A percentile compares a stretch with the other conserved stretches of the same genome.
Conservation (phyloP, 257 asterid genomes). For the Nicotiana tomentosiformis region DNA sequence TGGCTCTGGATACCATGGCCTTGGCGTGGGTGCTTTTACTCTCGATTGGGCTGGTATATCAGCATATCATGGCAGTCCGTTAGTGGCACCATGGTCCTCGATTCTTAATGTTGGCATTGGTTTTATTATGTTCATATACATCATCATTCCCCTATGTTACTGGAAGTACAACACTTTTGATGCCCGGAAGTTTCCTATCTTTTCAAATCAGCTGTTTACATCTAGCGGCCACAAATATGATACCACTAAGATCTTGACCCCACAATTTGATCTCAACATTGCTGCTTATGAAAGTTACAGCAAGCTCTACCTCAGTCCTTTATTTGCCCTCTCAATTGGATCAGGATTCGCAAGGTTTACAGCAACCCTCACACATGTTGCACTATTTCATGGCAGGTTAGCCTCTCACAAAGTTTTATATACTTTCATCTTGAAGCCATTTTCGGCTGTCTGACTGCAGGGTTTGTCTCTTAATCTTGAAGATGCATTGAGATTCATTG, state of each 20-base stretch:
- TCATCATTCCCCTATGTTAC: constrained; percentile 83
- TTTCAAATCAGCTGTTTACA: constrained; percentile 77
- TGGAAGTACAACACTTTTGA: constrained; percentile 93
- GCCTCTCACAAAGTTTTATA: not conserved
- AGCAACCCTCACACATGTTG: constrained; percentile 88
- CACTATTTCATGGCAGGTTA: constrained; percentile 90
- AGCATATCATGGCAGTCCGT: constrained; percentile 97
- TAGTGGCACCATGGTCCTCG: constrained; percentile 81
- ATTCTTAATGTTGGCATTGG: constrained; percentile 78
- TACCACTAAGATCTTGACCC: constrained; percentile 74
- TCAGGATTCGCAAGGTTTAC: constrained; percentile 95
- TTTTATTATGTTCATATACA: constrained; percentile 83
- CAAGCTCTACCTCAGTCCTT: constrained; percentile 96
- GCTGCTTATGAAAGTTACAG: constrained; percentile 67
- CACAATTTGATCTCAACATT: constrained; percentile 67
- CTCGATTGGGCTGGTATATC: constrained; percentile 99
- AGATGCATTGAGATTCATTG: not conserved
- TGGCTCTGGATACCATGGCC: constrained; percentile 93
- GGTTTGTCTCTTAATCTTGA: not conserved
- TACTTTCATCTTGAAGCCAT: not conserved
- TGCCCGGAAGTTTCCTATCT: constrained; percentile 87
- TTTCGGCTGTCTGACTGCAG: not conserved
- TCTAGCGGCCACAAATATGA: constrained; percentile 65
- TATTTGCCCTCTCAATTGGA: constrained; percentile 90
- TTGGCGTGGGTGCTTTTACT: constrained; percentile 97